These are phyloP conservation scores for Canna indica DNA, from an alignment of 176 grass and related monocot species.

Conservation along the genomic window DNA sequence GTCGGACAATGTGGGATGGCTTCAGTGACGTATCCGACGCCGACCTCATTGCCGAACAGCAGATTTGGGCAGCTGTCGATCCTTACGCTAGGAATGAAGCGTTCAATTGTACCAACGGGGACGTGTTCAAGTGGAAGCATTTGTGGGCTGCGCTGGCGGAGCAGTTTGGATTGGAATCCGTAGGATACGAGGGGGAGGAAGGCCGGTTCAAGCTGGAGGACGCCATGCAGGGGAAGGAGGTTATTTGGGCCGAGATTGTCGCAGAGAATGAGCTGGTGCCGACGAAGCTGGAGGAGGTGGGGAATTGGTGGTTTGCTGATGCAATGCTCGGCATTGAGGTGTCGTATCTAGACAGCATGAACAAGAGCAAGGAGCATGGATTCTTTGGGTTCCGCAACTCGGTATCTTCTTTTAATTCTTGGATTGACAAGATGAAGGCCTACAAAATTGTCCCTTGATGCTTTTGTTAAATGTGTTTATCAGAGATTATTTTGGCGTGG, in stretches of 20 bases:
- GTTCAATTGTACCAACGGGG: constrained; percentile 84
- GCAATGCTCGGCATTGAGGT: constrained; percentile 4
- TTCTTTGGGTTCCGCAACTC: constrained; percentile 88
- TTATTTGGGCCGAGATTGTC: constrained; percentile 54
- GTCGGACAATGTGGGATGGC: constrained; percentile 35
- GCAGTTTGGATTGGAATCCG: constrained; percentile 51
- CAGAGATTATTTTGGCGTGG: not conserved
- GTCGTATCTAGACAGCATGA: constrained; percentile 59
- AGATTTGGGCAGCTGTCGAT: constrained; percentile 83
- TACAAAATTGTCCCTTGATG: constrained; percentile 65
- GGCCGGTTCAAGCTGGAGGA: constrained; percentile 42
- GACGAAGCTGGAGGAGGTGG: constrained; percentile 42
- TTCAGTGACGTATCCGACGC: constrained; percentile 70
- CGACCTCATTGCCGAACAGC: constrained; percentile 69
- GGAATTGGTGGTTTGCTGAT: constrained; percentile 64
- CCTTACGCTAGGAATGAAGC: constrained; percentile 69
- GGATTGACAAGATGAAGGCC: constrained; percentile 73
- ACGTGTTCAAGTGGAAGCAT: constrained; percentile 78
- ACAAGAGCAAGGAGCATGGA: constrained; percentile 93
- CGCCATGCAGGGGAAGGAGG: constrained; percentile 56
- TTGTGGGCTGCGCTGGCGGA: constrained; percentile 62
- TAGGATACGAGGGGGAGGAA: constrained; percentile 61
- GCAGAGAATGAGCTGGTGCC: constrained; percentile 38
- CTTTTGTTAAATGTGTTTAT: not conserved
- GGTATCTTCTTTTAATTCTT: constrained; percentile 45